Evolutionary conservation across 2,329 filamentous ascomycete species (phyloP).

Genomic region (Botrytis hyacinthi): DNA sequence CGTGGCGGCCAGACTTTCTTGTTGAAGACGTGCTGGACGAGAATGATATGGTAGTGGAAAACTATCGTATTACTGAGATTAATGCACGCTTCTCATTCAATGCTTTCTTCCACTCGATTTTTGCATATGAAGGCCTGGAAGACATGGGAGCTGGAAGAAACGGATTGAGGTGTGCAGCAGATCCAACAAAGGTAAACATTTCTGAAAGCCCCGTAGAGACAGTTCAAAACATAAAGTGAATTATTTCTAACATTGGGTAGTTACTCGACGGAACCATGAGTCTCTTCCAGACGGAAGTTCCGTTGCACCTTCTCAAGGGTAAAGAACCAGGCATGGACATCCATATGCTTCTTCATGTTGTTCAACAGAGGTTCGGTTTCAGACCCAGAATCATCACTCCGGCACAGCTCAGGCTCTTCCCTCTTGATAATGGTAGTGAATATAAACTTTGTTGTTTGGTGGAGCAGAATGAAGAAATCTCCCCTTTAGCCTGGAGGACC

Average conservation of each 20-base stretch:
- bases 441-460: background rate
- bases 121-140: background rate
- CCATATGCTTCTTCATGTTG: background rate
- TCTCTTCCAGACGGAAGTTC: background rate
- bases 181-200: background rate
- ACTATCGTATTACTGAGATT: constrained; percentile 1
- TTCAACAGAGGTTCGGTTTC: background rate
- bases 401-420: background rate
- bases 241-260: background rate
- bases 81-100: constrained; percentile 9
- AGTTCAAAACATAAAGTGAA: background rate
- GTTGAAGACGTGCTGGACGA: background rate
- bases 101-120: background rate
- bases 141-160: background rate
- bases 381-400: constrained; percentile 7
- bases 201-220: background rate
- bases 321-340: constrained; percentile 4
- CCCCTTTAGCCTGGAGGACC: background rate
- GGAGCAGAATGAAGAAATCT: background rate
- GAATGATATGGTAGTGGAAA: background rate
- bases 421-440: background rate
- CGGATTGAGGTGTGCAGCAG: background rate
- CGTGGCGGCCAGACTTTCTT: constrained; percentile 9
- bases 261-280: background rate
- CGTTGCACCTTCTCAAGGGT: constrained; percentile 1